Base-by-base conservation (phyloP, 1,139 yeast species). In the Zygoascus hellenicus region DNA sequence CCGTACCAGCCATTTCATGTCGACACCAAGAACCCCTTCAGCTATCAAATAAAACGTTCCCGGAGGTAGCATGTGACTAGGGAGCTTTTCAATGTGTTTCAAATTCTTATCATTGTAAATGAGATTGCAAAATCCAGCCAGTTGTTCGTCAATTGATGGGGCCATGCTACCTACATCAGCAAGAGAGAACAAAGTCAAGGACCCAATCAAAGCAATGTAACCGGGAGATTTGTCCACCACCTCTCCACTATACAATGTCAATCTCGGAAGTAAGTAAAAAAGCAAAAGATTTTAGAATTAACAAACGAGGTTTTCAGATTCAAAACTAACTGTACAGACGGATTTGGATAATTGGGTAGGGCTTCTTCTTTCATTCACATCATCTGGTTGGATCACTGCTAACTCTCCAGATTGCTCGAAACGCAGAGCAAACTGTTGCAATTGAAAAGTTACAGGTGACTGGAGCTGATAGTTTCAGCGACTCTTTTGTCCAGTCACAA, bases 391-490 rank as follows among this genome's bases (percentile, higher is more conserved):
- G 15, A 29, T 9, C 16, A 13, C 16, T 2, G 3, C 43, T 41
- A 32, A 41, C 38, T 32, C 13, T n/a, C 7, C 31, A 41, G 44
- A 46, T 48, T 14, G 51, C 48, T 30, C 52, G 52, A 38, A 58
- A 58, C 43, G 34, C 52, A 7, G 38, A 55, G 3, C 51, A 54
- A 14, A 62, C 64, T 1, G 67, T 64, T 2, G 52, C 58, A n/a
- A 48, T 57, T 38, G 59, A 69, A 29, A 69, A 73, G 45, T 77
- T 82, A 11, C 79, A 78, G 53, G 69, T 83, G 5, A 69, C 76
- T 38, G 84, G 84, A 36, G 73, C 77, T 10, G 73, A 73, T 43
- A 66, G 67, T 15, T 77, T 75, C 54, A 68, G 90, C 32, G 72
- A 74, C 45, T 45, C 68, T 0, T 81, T 84, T 56, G 61, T 84